phyloP scores from a whole-genome alignment of 805 yeast species.

The Zygosaccharomyces bailii region DNA sequence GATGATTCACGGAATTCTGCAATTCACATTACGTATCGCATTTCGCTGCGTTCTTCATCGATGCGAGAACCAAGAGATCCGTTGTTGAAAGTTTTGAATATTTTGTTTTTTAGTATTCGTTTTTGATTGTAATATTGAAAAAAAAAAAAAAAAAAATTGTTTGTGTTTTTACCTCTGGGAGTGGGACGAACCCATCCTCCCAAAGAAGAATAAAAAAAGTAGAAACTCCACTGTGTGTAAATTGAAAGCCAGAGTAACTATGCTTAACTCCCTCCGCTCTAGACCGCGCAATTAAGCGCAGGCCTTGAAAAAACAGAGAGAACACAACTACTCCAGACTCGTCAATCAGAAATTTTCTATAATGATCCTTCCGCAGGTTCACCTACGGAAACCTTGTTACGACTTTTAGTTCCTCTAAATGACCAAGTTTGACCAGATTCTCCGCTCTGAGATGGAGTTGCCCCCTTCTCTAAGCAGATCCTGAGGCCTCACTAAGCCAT shows the following conservation, averaged over 20 bases:
- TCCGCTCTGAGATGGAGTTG: slow-evolving; percentile 38
- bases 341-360: slow-evolving; percentile 24
- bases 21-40: slow-evolving; percentile 43
- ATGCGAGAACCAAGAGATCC: slow-evolving; percentile 45
- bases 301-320: slow-evolving; percentile 12
- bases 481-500: slow-evolving; percentile 44
- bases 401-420: slow-evolving; percentile 46
- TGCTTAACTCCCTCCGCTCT: background rate
- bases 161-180: slow-evolving; percentile 23
- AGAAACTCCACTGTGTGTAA: slow-evolving; percentile 25
- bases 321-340: background rate
- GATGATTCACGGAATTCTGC: slow-evolving; percentile 41
- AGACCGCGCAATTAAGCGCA: slow-evolving; percentile 35
- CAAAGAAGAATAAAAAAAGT: slow-evolving; percentile 8
- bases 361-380: slow-evolving; percentile 41
- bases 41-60: slow-evolving; percentile 47
- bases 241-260: slow-evolving; percentile 12
- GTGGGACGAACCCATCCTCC: slow-evolving; percentile 12
- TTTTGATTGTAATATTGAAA: slow-evolving; percentile 16
- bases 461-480: slow-evolving; percentile 39
- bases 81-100: slow-evolving; percentile 40
- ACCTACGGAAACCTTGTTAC: slow-evolving; percentile 45
- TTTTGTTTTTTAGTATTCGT: slow-evolving; percentile 18
- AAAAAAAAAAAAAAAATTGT: slow-evolving; percentile 15
- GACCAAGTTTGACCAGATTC: slow-evolving; percentile 44